phyloP scores from a whole-genome alignment of 2,329 filamentous ascomycete genomes.

The Scedosporium aurantiacum region DNA sequence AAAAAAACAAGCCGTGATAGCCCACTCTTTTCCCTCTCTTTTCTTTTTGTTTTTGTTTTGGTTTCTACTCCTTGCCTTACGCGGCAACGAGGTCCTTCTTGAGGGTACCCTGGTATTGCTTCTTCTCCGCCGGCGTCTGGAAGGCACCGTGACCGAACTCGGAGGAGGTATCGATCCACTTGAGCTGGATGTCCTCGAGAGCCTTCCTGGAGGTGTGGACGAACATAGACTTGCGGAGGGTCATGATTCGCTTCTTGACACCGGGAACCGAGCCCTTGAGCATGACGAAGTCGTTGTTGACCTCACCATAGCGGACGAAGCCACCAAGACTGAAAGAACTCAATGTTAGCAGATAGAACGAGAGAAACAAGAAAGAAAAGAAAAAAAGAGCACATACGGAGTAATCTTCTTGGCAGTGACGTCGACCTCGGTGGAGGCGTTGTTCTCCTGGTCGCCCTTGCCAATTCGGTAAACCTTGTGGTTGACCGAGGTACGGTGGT shows the following conservation, averaged over 20 bases:
- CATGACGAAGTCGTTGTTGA: conserved; percentile 98
- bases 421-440: conserved; percentile 89
- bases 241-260: conserved; percentile 99
- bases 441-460: conserved; percentile 81
- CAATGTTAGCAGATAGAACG: conserved; percentile 20
- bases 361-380: background rate
- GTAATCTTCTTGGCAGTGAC: conserved; percentile 99
- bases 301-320: conserved; percentile 97
- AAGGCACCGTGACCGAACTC: conserved; percentile 99
- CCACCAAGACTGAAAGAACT: conserved; percentile 67
- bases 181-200: conserved; percentile 98
- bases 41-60: conserved; percentile 1
- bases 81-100: conserved; percentile 77
- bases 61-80: conserved; percentile 19
- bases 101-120: conserved; percentile 92
- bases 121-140: conserved; percentile 98
- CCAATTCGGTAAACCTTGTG: conserved; percentile 99
- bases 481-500: conserved; percentile 99
- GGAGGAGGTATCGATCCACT: conserved; percentile 99
- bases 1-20: conserved; percentile 2
- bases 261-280: conserved; percentile 96
- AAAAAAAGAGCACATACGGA: conserved; percentile 59
- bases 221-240: conserved; percentile 98
- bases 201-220: conserved; percentile 89
- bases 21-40: background rate